These are phyloP conservation scores for Spironucleus salmonicida DNA, from an alignment of 208 protist species.

Conservation along the genomic window DNA sequence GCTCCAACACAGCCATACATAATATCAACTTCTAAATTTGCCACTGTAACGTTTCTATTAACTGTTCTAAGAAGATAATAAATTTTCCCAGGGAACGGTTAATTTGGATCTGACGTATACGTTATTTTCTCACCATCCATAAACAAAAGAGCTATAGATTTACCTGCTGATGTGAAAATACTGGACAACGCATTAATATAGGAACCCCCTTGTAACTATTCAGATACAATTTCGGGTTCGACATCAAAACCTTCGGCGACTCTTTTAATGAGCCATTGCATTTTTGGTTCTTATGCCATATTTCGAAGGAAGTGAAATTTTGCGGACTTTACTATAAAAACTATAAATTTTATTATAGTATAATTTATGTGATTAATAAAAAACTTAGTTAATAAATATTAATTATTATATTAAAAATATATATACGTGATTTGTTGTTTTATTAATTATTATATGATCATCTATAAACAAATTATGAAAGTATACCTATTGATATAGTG, in stretches of 20 bases:
- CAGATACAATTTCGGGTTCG: not conserved
- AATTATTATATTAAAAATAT: no score
- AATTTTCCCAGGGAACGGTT: not conserved
- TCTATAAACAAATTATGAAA: no score
- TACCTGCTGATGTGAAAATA: not conserved
- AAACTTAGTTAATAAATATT: no score
- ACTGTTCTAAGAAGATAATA: not conserved
- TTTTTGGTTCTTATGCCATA: constrained; percentile 1
- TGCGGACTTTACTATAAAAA: no score
- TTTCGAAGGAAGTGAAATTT: not conserved
- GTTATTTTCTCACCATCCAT: not conserved
- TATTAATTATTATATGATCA: no score
- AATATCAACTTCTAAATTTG: constrained; percentile 1
- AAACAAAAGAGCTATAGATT: not conserved
- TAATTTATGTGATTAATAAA: no score
- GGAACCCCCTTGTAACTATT: not conserved
- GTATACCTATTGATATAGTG: no score
- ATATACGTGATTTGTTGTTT: no score
- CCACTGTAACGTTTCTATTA: not conserved
- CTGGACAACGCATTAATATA: not conserved
- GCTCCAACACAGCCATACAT: not conserved
- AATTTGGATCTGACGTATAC: not conserved
- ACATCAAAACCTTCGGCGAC: not conserved
- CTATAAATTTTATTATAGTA: no score
- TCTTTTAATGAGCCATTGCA: not conserved